Evolutionary conservation across 2,329 filamentous ascomycete species (phyloP).

Genomic region (Diplodia scrobiculata): DNA sequence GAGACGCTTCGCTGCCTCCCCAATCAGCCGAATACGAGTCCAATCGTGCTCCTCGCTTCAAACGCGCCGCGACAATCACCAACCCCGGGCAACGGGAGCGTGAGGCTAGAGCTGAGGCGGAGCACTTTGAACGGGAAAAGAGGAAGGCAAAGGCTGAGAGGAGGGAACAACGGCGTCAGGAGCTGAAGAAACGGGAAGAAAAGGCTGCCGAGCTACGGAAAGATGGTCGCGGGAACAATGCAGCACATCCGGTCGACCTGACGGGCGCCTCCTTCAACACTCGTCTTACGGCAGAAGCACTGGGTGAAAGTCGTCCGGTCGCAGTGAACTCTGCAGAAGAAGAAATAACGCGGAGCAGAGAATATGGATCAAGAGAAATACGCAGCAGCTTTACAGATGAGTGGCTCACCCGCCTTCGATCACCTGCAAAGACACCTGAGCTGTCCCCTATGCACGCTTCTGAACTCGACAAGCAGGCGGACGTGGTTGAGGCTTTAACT

Average conservation of each 20-base stretch:
- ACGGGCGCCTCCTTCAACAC: not conserved
- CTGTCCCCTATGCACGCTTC: not conserved
- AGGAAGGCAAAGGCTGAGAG: slow-evolving; percentile 1
- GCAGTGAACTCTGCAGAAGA: not conserved
- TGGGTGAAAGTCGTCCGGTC: not conserved
- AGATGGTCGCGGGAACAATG: slow-evolving; percentile 8
- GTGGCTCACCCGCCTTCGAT: slow-evolving; percentile 11
- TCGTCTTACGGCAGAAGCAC: not conserved
- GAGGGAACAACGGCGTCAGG: slow-evolving; percentile 10
- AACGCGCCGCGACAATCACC: not conserved
- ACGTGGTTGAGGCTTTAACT: not conserved
- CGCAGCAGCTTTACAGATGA: slow-evolving; percentile 21
- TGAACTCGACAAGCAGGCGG: not conserved
- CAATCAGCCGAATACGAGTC: not conserved
- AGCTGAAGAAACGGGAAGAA: not conserved
- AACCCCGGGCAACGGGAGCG: not conserved
- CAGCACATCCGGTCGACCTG: slow-evolving; percentile 2
- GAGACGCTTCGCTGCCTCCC: not conserved
- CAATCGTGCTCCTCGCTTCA: not conserved
- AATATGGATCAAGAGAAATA: slow-evolving; percentile 18
- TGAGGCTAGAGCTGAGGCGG: slow-evolving; percentile 3
- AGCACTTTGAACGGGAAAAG: not conserved
- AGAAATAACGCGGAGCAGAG: not conserved
- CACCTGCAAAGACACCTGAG: slow-evolving; percentile 10
- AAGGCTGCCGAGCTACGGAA: slow-evolving; percentile 12